phyloP scores from a whole-genome alignment of 108 stramenopile genomes.

The Cylindrotheca fusiformis region DNA sequence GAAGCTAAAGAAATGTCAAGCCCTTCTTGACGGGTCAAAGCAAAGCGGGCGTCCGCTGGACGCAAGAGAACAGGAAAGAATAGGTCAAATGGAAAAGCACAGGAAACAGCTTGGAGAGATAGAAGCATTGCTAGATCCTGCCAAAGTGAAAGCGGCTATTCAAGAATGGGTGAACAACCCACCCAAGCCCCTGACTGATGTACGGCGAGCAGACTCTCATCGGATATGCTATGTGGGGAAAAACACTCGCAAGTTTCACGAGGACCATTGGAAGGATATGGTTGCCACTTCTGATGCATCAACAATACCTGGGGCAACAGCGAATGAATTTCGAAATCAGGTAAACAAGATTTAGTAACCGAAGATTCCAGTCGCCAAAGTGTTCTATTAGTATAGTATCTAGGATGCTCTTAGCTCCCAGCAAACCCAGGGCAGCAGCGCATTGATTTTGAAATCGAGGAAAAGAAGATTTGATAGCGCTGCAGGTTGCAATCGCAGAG shows the following conservation, averaged over 20 bases:
- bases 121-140: constrained; percentile 31
- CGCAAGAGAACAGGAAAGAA: constrained; percentile 45
- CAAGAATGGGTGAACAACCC: constrained; percentile 72
- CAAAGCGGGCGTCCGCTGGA: constrained; percentile 28
- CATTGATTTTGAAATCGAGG: no score
- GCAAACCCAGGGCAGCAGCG: no score
- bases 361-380: no score
- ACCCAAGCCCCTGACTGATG: constrained; percentile 74
- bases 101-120: constrained; percentile 47
- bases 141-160: constrained; percentile 41
- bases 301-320: constrained; percentile 15
- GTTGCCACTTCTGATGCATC: constrained; percentile 49
- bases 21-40: constrained; percentile 34
- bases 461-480: no score
- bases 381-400: no score
- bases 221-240: constrained; percentile 70
- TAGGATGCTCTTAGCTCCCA: no score
- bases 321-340: constrained; percentile 31
- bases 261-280: constrained; percentile 73
- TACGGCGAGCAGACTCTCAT: constrained; percentile 83
- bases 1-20: constrained; percentile 43
- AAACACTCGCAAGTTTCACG: constrained; percentile 56
- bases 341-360: constrained; percentile 2
- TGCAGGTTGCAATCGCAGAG: no score
- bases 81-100: constrained; percentile 33